Percentiles rank a stretch among this genome's conserved stretches.
phyloP scores from a whole-genome alignment of 73 alveolate genomes.

The Paramecium sonneborni region DNA sequence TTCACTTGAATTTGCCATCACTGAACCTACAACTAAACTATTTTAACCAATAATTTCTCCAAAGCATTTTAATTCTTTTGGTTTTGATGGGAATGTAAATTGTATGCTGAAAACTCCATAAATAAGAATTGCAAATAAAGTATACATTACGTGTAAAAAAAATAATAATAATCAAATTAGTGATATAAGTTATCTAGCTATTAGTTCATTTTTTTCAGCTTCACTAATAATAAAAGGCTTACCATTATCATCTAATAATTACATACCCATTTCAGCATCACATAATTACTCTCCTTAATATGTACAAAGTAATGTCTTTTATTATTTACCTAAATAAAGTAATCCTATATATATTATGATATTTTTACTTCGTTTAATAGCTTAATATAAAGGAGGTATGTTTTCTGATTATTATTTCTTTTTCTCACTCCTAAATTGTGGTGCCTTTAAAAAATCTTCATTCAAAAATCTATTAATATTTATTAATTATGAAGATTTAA shows the following conservation, averaged over 20 bases:
- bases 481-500: background rate
- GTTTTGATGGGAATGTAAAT: background rate
- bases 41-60: conserved; percentile 45
- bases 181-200: background rate
- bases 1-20: background rate
- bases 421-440: background rate
- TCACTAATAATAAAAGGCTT: background rate
- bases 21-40: conserved; percentile 52
- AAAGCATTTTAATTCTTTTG: conserved; percentile 48
- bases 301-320: background rate
- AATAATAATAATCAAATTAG: background rate
- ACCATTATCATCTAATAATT: background rate
- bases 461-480: background rate
- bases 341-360: background rate
- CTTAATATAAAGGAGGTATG: background rate
- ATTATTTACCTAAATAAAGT: background rate
- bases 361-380: background rate
- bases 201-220: background rate
- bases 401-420: too few relatives aligned
- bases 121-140: background rate
- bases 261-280: conserved; percentile 20
- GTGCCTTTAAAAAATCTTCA: background rate
- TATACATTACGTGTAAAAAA: background rate
- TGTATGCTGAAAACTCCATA: conserved; percentile 1
- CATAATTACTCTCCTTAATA: background rate